Evolutionary conservation across 306 rosid species (phyloP).

Genomic region (Begonia loranthoides): DNA sequence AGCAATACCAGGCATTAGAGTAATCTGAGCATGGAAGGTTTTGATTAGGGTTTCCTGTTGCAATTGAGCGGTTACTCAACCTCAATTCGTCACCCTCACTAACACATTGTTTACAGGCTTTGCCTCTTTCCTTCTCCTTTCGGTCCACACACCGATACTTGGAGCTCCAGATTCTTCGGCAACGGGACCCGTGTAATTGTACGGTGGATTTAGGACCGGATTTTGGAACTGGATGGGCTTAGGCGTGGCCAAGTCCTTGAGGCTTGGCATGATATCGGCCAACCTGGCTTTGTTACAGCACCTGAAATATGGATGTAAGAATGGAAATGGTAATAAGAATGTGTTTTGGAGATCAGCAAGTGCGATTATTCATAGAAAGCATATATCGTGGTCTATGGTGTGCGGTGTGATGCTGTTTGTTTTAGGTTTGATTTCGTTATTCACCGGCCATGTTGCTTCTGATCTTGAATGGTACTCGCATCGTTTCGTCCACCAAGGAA

Average conservation of each 20-base stretch:
- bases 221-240: slow-evolving; percentile 31
- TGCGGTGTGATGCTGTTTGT: slow-evolving; percentile 88
- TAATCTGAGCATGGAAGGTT: not conserved
- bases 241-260: slow-evolving; percentile 40
- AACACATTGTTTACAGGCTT: not conserved
- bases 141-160: not conserved
- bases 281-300: slow-evolving; percentile 57
- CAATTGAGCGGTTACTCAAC: not conserved
- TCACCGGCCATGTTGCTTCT: slow-evolving; percentile 88
- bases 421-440: slow-evolving; percentile 72
- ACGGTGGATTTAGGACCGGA: slow-evolving; percentile 11
- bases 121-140: not conserved
- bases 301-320: slow-evolving; percentile 17
- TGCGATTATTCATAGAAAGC: slow-evolving; percentile 25
- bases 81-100: not conserved
- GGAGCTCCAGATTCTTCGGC: not conserved
- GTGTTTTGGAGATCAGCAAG: slow-evolving; percentile 39
- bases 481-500: slow-evolving; percentile 37
- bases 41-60: not conserved
- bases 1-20: too few species aligned
- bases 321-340: slow-evolving; percentile 14
- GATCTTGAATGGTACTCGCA: slow-evolving; percentile 94
- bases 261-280: slow-evolving; percentile 40
- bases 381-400: slow-evolving; percentile 48
- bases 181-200: slow-evolving; percentile 15